A percentile compares a stretch with the other conserved stretches of the same genome.
Conservation (phyloP, 768 basidiomycete genomes). For the Collybiopsis luxurians region DNA sequence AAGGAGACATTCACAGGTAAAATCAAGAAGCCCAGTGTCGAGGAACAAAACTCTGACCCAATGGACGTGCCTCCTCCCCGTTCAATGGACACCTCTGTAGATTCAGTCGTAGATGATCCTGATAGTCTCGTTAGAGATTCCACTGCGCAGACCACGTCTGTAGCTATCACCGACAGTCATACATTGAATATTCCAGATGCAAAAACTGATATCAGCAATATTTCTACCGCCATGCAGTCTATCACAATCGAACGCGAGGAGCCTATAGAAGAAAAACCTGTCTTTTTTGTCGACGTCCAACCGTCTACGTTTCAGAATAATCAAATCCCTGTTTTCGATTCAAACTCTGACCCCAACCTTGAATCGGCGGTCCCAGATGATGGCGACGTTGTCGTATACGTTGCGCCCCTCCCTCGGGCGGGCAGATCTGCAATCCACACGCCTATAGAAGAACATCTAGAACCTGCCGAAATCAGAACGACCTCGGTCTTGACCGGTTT, state of each 20-base stretch:
- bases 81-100: not conserved
- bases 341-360: not conserved
- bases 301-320: conserved; percentile 19
- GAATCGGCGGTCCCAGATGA: conserved; percentile 31
- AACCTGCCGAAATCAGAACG: not conserved
- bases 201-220: not conserved
- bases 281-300: conserved; percentile 41
- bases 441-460: not conserved
- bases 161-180: not conserved
- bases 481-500: conserved; percentile 1
- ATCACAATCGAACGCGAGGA: conserved; percentile 7
- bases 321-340: not conserved
- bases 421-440: not conserved
- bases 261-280: not conserved
- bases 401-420: conserved; percentile 66
- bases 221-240: not conserved
- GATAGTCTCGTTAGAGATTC: too few relatives aligned
- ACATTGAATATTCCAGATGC: not conserved
- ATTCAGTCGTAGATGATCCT: not conserved
- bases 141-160: too few relatives aligned
- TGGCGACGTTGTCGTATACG: conserved; percentile 76
- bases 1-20: conserved; percentile 12
- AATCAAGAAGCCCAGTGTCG: not conserved
- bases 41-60: not conserved
- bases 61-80: not conserved